phyloP scores from a whole-genome alignment of 2,329 filamentous ascomycete species.

The Aspergillus transmontanensis region DNA sequence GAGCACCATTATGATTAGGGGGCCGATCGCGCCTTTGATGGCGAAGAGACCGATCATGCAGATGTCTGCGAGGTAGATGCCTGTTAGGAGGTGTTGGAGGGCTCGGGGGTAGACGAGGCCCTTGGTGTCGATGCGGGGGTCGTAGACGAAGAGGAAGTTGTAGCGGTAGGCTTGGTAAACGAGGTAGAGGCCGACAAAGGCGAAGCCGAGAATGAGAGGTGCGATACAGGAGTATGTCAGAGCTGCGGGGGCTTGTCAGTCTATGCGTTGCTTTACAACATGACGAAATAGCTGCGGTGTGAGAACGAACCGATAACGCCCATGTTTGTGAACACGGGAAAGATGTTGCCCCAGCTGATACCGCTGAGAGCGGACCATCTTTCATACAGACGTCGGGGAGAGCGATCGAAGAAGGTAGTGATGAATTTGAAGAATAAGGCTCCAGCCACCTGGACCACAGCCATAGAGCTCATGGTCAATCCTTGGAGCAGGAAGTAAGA shows the following conservation, averaged over 20 bases:
- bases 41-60: conserved; percentile 85
- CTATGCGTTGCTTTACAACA: not conserved
- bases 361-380: conserved; percentile 73
- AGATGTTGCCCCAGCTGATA: conserved; percentile 82
- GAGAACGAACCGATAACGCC: conserved; percentile 69
- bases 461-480: conserved; percentile 70
- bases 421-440: conserved; percentile 72
- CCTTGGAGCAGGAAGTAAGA: conserved; percentile 95
- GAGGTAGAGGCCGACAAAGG: conserved; percentile 72
- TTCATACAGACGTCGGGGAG: conserved; percentile 74
- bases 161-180: conserved; percentile 90
- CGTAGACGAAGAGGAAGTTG: conserved; percentile 84
- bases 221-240: conserved; percentile 87
- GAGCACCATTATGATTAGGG: conserved; percentile 73
- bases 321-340: conserved; percentile 78
- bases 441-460: conserved; percentile 72
- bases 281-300: no score
- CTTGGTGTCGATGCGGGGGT: conserved; percentile 80
- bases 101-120: conserved; percentile 85
- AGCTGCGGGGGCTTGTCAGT: conserved; percentile 51
- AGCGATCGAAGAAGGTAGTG: conserved; percentile 68
- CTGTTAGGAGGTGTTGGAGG: conserved; percentile 79
- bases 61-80: conserved; percentile 79
- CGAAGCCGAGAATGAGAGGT: conserved; percentile 80
- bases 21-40: conserved; percentile 64